Percentiles rank a stretch among this genome's conserved stretches.
Evolutionary conservation across 179 eudicot species (phyloP).

Genomic region (Patellifolia procumbens): DNA sequence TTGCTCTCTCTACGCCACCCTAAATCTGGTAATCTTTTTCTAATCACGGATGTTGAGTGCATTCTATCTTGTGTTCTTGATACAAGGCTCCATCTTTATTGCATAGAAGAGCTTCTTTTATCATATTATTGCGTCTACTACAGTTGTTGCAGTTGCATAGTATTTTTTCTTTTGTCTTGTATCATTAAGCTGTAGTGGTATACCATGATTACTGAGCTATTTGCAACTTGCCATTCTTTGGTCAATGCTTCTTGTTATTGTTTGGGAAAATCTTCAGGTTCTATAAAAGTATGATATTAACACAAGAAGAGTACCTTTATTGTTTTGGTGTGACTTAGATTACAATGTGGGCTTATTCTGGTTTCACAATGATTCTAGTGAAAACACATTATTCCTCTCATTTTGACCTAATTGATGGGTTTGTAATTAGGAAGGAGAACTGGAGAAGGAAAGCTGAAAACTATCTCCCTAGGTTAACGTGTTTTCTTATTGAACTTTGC

Average conservation of each 20-base stretch:
- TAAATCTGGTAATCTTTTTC: constrained; percentile 54
- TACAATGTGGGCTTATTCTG: neutral
- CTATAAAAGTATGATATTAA: neutral
- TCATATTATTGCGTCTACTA: neutral
- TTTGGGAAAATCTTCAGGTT: neutral
- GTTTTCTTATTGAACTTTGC: neutral
- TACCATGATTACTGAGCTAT: neutral
- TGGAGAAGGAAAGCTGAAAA: neutral
- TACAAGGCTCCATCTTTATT: neutral
- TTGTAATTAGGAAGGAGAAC: neutral
- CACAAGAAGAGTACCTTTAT: neutral
- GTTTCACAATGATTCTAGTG: neutral
- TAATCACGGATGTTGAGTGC: neutral
- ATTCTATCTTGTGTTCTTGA: constrained; percentile 8
- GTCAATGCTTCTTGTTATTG: neutral
- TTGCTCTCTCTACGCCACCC: constrained; percentile 72
- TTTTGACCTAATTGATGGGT: neutral
- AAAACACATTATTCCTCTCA: neutral
- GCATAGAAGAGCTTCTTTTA: neutral
- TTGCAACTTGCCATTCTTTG: neutral
- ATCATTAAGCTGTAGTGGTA: neutral
- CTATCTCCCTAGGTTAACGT: neutral
- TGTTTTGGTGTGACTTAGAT: neutral
- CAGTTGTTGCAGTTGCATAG: neutral
- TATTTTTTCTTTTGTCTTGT: neutral